phyloP scores from a whole-genome alignment of 2,329 filamentous ascomycete species.

The Aureobasidium subglaciale region DNA sequence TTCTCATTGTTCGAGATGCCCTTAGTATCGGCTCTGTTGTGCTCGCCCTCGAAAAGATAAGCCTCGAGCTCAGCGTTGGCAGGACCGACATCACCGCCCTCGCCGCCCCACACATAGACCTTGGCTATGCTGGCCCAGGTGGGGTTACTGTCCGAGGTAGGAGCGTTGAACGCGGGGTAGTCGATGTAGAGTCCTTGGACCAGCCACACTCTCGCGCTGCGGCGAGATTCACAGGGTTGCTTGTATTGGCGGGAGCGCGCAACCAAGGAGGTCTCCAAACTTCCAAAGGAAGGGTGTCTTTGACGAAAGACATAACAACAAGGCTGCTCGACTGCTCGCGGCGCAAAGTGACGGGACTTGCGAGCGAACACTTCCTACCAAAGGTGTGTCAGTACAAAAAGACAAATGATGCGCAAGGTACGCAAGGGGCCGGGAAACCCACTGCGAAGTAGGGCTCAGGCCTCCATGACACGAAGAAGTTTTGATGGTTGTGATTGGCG shows the following conservation, averaged over 20 bases:
- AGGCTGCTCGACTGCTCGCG: not conserved
- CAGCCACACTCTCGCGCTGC: conserved; percentile 23
- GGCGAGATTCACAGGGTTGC: not conserved
- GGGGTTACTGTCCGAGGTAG: not conserved
- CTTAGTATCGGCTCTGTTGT: conserved; percentile 54
- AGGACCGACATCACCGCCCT: conserved; percentile 79
- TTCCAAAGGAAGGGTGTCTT: too few relatives aligned
- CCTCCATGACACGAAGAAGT: too few relatives aligned
- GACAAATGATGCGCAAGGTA: too few relatives aligned
- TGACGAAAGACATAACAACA: not conserved
- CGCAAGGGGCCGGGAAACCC: too few relatives aligned
- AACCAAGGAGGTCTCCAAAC: too few relatives aligned
- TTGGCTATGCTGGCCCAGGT: conserved; percentile 50
- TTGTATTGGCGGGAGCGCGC: not conserved
- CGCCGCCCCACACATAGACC: conserved; percentile 78
- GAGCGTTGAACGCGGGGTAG: conserved; percentile 21
- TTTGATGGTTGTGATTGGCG: too few relatives aligned
- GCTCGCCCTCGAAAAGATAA: conserved; percentile 59
- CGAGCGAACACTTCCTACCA: too few relatives aligned
- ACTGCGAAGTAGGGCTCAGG: too few relatives aligned
- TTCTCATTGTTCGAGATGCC: conserved; percentile 44
- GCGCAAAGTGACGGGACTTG: too few relatives aligned
- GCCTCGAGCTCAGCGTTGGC: conserved; percentile 62
- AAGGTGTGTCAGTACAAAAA: too few relatives aligned
- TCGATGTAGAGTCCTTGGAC: conserved; percentile 23